Base-by-base conservation (phyloP, 2,329 filamentous ascomycete species). In the Aureobasidium lini region DNA sequence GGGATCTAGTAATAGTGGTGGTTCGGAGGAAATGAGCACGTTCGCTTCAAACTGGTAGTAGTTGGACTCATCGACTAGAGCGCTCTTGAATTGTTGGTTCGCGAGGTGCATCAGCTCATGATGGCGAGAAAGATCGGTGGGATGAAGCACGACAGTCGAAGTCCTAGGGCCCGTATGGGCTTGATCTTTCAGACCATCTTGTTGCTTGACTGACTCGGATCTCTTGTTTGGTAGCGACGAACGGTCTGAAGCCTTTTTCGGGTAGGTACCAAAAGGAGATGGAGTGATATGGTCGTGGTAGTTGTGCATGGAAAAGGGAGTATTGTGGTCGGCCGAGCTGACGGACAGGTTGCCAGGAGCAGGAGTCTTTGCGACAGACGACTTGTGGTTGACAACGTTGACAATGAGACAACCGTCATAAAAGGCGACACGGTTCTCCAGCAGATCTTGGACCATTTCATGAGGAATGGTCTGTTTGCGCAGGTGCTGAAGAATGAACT, bases 371-470 rank as follows among this genome's bases (percentile, higher is more conserved):
- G 77, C 62, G 81, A 80, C 48, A 80, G 79, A 43, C 77, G 87
- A 84, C 67, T 88, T 89, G 76, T 96, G 89, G 70, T 97, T 90
- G 67, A 95, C 84, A n/a, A 97, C 79, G 72, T 95, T 87, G 37
- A 99, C 91, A 65, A 99, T 97, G 60, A 99, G 81, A 69, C 93
- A 96, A 34, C 83, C 91, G 72, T 97, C 92, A 71, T 97, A 99
- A 70, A 96, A 97, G 9, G 81, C 80, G 13, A 96, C 87, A 18
- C 85, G 84, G 16, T 80, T 79, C 49, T 84, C 80, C 31, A 85
- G 80, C 58, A 99, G 83, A 65, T 93, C 87, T 49, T 88, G 84
- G 10, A 97, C 76, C 70, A 97, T 84, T 66, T 96, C 91, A 72
- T 96, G 91, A 1, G 94, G 94, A 37, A 99, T 79, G 0, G 90